phyloP scores from a whole-genome alignment of 2,329 filamentous ascomycete species.

The Sporothrix mexicana region DNA sequence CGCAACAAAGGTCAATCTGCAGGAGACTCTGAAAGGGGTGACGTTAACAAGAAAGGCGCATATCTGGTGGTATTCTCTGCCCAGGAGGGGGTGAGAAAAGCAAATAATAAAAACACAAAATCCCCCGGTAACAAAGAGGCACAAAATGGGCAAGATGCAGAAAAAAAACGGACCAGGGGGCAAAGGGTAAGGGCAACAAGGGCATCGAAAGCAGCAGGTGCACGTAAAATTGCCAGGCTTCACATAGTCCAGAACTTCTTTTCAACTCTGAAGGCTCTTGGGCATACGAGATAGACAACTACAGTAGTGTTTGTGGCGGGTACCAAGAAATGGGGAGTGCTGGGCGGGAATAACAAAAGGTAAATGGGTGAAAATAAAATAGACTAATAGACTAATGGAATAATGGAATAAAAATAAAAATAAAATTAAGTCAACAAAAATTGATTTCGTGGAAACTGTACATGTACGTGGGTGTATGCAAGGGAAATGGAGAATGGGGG shows the following conservation, averaged over 20 bases:
- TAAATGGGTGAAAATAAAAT: constrained; percentile 28
- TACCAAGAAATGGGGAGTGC: constrained; percentile 28
- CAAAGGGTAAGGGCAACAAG: constrained; percentile 20
- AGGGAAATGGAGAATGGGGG: constrained; percentile 29
- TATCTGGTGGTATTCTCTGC: background rate
- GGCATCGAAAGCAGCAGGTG: constrained; percentile 1
- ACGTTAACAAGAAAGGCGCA: background rate
- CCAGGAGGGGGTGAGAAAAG: constrained; percentile 12
- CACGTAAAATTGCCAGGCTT: background rate
- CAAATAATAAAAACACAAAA: background rate
- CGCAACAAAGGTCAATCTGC: background rate
- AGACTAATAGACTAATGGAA: constrained; percentile 27
- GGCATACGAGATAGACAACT: constrained; percentile 1
- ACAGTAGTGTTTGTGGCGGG: constrained; percentile 20
- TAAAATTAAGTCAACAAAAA: constrained; percentile 25
- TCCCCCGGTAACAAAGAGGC: too few relatives aligned
- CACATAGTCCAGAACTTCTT: background rate
- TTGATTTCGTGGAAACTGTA: constrained; percentile 24
- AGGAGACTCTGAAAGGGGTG: constrained; percentile 3
- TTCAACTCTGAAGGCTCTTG: background rate
- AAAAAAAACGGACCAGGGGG: background rate
- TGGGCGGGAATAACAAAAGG: constrained; percentile 23
- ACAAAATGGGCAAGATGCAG: constrained; percentile 10
- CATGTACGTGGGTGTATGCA: constrained; percentile 30
- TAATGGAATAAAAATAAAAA: constrained; percentile 7